Conservation (phyloP, 176 grass and related monocot species). For the Oryza officinalis region DNA sequence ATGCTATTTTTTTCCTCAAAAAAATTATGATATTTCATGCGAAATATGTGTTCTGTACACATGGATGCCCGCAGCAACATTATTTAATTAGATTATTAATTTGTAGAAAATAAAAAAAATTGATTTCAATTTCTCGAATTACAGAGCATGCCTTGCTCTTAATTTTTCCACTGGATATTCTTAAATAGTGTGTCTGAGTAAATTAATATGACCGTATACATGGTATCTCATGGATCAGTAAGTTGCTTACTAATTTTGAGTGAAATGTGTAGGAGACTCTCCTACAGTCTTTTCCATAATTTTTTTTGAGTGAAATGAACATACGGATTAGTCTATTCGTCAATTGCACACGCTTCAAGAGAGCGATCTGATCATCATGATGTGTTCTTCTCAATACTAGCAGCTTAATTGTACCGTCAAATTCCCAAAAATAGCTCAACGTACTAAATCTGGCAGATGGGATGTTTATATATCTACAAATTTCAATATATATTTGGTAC, state of each 20-base stretch:
- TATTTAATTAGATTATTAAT: too few relatives aligned
- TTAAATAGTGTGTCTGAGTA: neutral
- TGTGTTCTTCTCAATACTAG: neutral
- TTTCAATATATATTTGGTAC: neutral
- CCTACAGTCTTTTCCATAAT: too few relatives aligned
- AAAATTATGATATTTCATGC: neutral
- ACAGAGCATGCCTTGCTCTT: too few relatives aligned
- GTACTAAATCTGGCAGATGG: slow-evolving; percentile 16
- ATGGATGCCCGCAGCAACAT: too few relatives aligned
- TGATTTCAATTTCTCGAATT: too few relatives aligned
- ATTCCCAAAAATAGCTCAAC: slow-evolving; percentile 34
- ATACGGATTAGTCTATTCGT: neutral
- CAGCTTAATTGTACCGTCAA: slow-evolving; percentile 10
- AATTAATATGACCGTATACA: neutral
- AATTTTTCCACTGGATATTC: neutral
- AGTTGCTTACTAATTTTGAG: neutral
- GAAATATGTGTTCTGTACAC: neutral
- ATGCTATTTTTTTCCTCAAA: too few relatives aligned
- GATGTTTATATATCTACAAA: slow-evolving; percentile 1
- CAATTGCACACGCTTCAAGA: neutral
- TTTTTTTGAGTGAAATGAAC: neutral
- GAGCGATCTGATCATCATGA: neutral
- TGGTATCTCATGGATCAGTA: neutral
- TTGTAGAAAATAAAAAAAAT: neutral
- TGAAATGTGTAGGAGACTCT: too few relatives aligned